These are phyloP conservation scores for Populus trichocarpa DNA, from an alignment of 441 rosid species.

Conservation along the genomic window DNA sequence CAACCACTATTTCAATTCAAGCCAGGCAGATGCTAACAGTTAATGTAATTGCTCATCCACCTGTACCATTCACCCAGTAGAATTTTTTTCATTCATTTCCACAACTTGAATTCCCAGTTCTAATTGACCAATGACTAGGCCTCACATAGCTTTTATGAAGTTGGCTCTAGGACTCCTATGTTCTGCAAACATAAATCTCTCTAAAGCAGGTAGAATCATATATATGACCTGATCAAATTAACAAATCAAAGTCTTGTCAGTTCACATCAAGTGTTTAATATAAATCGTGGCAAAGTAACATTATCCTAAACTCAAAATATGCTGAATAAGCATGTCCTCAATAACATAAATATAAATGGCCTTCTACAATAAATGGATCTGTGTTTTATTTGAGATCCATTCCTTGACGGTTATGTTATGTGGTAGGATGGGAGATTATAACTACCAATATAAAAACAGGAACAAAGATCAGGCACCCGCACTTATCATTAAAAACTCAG, in stretches of 20 bases:
- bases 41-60: not conserved
- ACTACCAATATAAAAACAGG: not conserved
- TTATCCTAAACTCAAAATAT: not conserved
- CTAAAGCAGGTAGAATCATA: not conserved
- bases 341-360: not conserved
- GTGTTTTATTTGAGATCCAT: not conserved
- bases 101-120: not conserved
- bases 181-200: not conserved
- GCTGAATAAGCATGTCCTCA: not conserved
- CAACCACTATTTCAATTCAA: not conserved
- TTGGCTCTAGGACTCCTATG: not conserved
- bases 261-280: not conserved
- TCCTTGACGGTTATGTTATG: not conserved
- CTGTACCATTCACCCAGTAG: not conserved
- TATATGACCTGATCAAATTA: not conserved
- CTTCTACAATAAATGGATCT: not conserved
- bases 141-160: not conserved
- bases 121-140: not conserved
- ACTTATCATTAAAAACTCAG: not conserved
- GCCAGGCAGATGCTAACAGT: not conserved
- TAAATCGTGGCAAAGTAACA: not conserved
- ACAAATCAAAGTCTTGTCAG: not conserved
- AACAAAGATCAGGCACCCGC: not conserved
- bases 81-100: not conserved
- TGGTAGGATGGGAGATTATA: not conserved